A percentile compares a stretch with the other conserved stretches of the same genome.
Evolutionary conservation across 495 filamentous ascomycete species (phyloP).

Genomic region (Penicillium chermesinum): DNA sequence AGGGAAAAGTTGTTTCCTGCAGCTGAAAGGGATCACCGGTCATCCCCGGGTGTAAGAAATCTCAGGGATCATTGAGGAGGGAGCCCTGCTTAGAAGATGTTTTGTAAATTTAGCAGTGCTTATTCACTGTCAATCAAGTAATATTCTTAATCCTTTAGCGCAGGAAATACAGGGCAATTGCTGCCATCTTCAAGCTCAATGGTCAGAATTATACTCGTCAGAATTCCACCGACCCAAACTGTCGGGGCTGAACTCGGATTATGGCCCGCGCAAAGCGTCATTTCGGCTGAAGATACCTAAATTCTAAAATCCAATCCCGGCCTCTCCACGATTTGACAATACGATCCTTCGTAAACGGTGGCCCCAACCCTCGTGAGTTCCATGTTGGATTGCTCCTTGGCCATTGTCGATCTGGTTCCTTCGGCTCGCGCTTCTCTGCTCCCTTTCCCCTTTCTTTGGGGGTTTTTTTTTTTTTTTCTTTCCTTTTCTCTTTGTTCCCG

Average conservation of each 20-base stretch:
- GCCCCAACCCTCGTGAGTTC: conserved; percentile 26
- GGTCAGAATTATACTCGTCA: no score
- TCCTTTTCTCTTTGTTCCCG: conserved; percentile 18
- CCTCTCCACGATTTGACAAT: conserved; percentile 27
- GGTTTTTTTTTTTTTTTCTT: conserved; percentile 19
- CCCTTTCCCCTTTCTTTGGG: conserved; percentile 8
- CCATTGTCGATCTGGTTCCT: conserved; percentile 28
- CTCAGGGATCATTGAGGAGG: no score
- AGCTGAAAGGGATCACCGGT: not conserved
- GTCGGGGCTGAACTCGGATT: conserved; percentile 11
- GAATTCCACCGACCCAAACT: conserved; percentile 1
- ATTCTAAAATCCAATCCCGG: conserved; percentile 10
- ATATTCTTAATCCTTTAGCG: no score
- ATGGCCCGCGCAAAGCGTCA: conserved; percentile 12
- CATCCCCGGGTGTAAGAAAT: no score
- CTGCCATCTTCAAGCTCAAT: not conserved
- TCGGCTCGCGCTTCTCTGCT: conserved; percentile 4
- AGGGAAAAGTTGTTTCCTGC: not conserved
- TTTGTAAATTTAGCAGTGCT: no score
- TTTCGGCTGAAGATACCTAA: conserved; percentile 38
- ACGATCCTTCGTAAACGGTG: conserved; percentile 17
- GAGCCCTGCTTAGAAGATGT: no score
- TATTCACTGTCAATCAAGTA: no score
- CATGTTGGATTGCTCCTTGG: not conserved
- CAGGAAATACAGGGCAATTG: no score